Base-by-base conservation (phyloP, 2,329 filamentous ascomycete genomes). In the Neonectria magnoliae region DNA sequence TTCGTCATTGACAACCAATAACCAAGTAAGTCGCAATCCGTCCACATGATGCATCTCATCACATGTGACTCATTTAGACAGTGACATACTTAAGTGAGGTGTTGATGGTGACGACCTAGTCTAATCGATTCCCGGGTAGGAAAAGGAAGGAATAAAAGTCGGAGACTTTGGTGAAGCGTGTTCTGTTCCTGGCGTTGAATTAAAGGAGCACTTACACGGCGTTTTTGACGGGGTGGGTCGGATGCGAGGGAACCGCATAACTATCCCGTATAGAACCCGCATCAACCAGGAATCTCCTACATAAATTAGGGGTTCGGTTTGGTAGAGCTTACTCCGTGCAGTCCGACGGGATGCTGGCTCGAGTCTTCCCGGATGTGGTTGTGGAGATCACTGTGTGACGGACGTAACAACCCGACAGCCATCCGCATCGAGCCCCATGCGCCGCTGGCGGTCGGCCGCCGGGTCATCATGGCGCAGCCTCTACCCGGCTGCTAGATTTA, bases 391-490 rank as follows among this genome's bases (percentile, higher is more conserved):
- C 45, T 16, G 45, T 50, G 45, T 29, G 45, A 31, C n/a, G 45
- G 25, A 50, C 45, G 29, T 16, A 16, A 31, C 18, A 45, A 25
- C 25, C 25, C 25, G 25, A 25, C 25, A 25, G 11, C 45, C 2
- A 29, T 9, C 25, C 13, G 45, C 25, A n/a, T 50, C 45, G 8
- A n/a, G 29, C 31, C 25, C 2, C 14, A 31, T 27, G 25, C n/a
- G 45, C 13, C n/a, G 42, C n/a, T 18, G 42, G 11, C 4, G 22
- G 27, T 50, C 50, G 27, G 11, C 14, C 9, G 20, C 16, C 52
- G 59, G 45, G 59, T 45, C 59, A 62, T 62, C 59, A 47, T 50
- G 52, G 38, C 41, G 14, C 14, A 51, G 14, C 20, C 11, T 51
- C 38, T 13, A n/a, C 18, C 31, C n/a, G 57, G 5, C 27, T 47